Percentiles rank a stretch among this genome's conserved stretches.
Conservation (phyloP, 2,329 filamentous ascomycete species). For the Diplodia mutila region DNA sequence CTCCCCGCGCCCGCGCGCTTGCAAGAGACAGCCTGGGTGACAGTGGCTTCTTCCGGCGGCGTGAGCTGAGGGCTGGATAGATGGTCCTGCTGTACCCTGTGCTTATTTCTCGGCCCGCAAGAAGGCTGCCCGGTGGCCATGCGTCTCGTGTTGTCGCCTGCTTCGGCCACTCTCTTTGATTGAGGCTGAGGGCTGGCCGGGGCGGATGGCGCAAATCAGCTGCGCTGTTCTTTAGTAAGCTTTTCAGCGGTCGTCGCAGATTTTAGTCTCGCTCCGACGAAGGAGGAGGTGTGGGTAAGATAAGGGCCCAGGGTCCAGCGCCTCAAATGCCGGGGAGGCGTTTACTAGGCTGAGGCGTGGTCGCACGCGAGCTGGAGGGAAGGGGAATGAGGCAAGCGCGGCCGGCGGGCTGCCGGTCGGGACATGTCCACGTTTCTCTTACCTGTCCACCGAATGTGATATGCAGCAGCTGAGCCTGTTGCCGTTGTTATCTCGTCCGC, state of each 20-base stretch:
- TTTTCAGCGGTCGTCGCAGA: no score
- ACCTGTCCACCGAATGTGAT: background rate
- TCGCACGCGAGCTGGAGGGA: no score
- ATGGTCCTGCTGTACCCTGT: background rate
- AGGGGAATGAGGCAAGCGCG: no score
- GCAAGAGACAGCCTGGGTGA: background rate
- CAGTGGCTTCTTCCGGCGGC: background rate
- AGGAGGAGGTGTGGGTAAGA: constrained; percentile 17
- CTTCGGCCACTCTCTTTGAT: background rate
- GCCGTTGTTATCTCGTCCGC: background rate
- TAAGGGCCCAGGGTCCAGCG: constrained; percentile 14
- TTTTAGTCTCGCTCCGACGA: background rate
- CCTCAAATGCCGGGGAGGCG: background rate
- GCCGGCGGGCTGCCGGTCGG: background rate
- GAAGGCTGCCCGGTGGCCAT: background rate
- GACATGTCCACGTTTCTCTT: constrained; percentile 4
- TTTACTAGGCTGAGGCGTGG: no score
- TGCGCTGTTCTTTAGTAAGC: constrained; percentile 1
- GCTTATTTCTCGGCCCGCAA: background rate
- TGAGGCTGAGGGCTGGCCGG: background rate
- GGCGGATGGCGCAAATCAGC: constrained; percentile 8
- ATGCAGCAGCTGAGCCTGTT: background rate
- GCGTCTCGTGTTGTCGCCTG: background rate
- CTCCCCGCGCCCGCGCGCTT: background rate
- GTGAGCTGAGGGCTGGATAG: background rate